Conservation (phyloP, 176 grass and related monocot genomes). For the Tillandsia leiboldiana region DNA sequence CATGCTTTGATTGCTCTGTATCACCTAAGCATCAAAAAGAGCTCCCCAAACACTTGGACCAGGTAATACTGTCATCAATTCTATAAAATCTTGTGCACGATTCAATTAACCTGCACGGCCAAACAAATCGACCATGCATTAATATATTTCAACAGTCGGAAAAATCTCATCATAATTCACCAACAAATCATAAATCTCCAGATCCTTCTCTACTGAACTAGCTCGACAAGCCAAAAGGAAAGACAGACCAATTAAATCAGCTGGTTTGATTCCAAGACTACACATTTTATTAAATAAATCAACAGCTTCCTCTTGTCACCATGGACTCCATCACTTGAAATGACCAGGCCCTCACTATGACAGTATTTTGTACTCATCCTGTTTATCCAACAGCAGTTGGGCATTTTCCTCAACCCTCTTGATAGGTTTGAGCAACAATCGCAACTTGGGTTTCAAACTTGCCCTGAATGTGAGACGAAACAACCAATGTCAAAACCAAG, state of each 20-base stretch:
- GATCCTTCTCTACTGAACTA: slow-evolving; percentile 35
- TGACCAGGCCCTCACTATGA: slow-evolving; percentile 24
- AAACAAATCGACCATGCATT: slow-evolving; percentile 51
- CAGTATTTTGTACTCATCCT: no score
- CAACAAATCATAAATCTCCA: slow-evolving; percentile 43
- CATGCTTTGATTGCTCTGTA: slow-evolving; percentile 37
- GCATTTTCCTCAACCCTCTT: no score
- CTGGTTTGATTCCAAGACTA: slow-evolving; percentile 38
- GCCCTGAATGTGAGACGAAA: not conserved
- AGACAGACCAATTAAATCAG: slow-evolving; percentile 31
- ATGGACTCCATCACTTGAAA: slow-evolving; percentile 49
- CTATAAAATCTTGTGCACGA: slow-evolving; percentile 43
- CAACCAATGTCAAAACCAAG: not conserved
- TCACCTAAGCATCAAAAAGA: slow-evolving; percentile 51
- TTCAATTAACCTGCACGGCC: slow-evolving; percentile 38
- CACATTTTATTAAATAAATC: slow-evolving; percentile 49
- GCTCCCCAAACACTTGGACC: slow-evolving; percentile 52
- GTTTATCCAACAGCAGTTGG: no score
- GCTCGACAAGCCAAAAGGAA: slow-evolving; percentile 44
- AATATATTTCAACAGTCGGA: slow-evolving; percentile 53
- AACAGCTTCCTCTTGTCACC: slow-evolving; percentile 41
- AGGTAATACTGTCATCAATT: slow-evolving; percentile 36
- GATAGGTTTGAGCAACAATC: no score
- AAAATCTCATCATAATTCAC: slow-evolving; percentile 38
- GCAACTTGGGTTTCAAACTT: no score